A percentile compares a stretch with the other conserved stretches of the same genome.
These are phyloP conservation scores for Annulohypoxylon nitens DNA, from an alignment of 495 filamentous ascomycete species.

Conservation along the genomic window DNA sequence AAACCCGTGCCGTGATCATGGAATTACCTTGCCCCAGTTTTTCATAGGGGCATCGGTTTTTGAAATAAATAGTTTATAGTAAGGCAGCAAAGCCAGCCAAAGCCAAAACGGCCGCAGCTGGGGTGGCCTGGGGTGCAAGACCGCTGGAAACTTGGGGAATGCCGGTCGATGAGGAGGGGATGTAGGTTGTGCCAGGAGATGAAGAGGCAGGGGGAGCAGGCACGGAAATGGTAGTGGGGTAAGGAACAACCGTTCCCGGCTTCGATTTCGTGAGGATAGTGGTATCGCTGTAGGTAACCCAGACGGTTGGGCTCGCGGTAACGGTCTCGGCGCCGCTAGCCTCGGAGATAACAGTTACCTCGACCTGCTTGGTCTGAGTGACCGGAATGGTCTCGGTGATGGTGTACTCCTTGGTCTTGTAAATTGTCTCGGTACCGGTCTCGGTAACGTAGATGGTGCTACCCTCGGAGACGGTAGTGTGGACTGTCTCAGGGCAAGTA, in stretches of 20 bases:
- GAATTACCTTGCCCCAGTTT: not conserved
- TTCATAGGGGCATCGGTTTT: conserved; percentile 8
- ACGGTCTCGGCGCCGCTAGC: conserved; percentile 49
- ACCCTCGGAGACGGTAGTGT: conserved; percentile 59
- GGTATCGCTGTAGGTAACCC: conserved; percentile 50
- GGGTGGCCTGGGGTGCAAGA: conserved; percentile 45
- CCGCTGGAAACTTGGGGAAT: conserved; percentile 46
- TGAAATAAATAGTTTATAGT: conserved; percentile 48
- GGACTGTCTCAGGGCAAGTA: conserved; percentile 57
- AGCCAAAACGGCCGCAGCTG: conserved; percentile 54
- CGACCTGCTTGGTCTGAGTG: conserved; percentile 55
- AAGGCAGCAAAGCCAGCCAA: conserved; percentile 55
- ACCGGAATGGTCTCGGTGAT: conserved; percentile 53
- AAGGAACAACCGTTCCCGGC: conserved; percentile 39
- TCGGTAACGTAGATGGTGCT: conserved; percentile 57
- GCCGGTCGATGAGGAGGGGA: conserved; percentile 26
- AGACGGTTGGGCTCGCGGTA: conserved; percentile 47
- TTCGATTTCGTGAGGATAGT: conserved; percentile 44
- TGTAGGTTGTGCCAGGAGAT: conserved; percentile 37
- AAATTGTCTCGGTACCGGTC: conserved; percentile 59
- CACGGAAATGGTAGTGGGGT: conserved; percentile 49
- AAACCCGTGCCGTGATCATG: not conserved
- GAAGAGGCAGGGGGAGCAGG: conserved; percentile 21
- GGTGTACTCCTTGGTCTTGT: conserved; percentile 52
- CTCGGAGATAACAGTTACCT: conserved; percentile 53